These are phyloP conservation scores for Aspergillus amoenus DNA, from an alignment of 2,329 filamentous ascomycete species.

Conservation along the genomic window DNA sequence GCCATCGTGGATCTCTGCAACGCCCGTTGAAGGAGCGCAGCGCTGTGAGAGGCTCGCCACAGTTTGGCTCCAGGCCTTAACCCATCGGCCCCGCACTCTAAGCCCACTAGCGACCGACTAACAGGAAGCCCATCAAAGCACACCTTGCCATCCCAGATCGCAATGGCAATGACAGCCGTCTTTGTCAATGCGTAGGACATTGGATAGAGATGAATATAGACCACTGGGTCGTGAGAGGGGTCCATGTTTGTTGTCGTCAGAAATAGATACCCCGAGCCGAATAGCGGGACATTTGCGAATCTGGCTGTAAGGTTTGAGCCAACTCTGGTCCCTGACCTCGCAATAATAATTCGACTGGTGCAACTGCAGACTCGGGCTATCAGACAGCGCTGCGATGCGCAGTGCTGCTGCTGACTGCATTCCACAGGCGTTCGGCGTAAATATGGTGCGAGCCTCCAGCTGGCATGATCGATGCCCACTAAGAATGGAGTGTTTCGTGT, in stretches of 20 bases:
- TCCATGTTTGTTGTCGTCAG: not conserved
- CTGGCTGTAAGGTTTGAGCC: not conserved
- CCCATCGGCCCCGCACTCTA: constrained; percentile 8
- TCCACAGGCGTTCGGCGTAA: not conserved
- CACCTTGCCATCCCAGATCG: not conserved
- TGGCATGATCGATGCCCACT: not conserved
- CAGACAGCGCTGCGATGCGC: not conserved
- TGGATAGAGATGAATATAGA: not conserved
- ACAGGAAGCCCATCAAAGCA: not conserved
- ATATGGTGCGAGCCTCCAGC: constrained; percentile 1
- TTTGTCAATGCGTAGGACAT: not conserved
- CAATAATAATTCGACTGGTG: too few relatives aligned
- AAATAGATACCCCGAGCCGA: not conserved
- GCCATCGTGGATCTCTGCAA: constrained; percentile 2
- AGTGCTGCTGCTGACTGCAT: constrained; percentile 1
- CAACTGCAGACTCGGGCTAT: not conserved
- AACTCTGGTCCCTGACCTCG: constrained; percentile 11
- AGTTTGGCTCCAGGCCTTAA: constrained; percentile 4
- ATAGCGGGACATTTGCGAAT: not conserved
- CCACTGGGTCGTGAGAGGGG: not conserved
- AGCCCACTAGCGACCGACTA: not conserved
- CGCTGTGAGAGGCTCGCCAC: constrained; percentile 8
- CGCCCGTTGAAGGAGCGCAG: not conserved
- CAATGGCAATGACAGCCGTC: not conserved
- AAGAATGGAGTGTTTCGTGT: not conserved